Evolutionary conservation across 164 flowering plant genomes (phyloP).

Genomic region (Annona squamosa): DNA sequence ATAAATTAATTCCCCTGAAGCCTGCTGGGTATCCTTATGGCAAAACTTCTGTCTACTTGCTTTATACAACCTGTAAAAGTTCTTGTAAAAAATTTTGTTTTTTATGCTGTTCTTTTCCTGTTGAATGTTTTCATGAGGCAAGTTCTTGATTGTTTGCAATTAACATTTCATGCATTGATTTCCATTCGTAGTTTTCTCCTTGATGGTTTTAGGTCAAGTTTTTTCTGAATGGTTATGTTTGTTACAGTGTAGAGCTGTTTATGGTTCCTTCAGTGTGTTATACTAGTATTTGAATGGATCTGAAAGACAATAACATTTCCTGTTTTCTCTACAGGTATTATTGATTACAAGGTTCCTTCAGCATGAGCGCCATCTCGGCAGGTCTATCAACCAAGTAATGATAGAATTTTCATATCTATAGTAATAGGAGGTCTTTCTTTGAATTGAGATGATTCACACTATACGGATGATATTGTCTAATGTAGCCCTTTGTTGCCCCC

Average conservation of each 20-base stretch:
- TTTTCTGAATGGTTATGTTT: too few species aligned
- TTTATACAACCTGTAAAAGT: not conserved
- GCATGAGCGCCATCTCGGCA: conserved; percentile 90
- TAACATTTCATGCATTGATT: not conserved
- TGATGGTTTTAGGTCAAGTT: not conserved
- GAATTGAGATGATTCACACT: not conserved
- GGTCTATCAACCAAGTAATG: conserved; percentile 66
- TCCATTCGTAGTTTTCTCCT: not conserved
- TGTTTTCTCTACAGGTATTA: conserved; percentile 44
- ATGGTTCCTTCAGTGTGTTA: not conserved
- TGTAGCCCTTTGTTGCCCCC: not conserved
- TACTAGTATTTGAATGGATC: not conserved
- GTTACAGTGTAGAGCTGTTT: not conserved
- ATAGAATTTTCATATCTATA: conserved; percentile 1
- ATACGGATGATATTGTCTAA: not conserved
- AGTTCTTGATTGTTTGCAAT: not conserved
- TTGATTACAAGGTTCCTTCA: conserved; percentile 88
- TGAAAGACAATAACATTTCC: not conserved
- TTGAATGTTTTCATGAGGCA: not conserved
- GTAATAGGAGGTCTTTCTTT: not conserved
- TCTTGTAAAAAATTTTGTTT: not conserved
- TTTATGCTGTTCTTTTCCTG: not conserved
- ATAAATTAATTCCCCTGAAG: too few species aligned
- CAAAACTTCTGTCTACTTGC: not conserved
- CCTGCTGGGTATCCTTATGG: too few species aligned